Conservation (phyloP, 2,329 filamentous ascomycete genomes). For the Cytospora paraplurivora region DNA sequence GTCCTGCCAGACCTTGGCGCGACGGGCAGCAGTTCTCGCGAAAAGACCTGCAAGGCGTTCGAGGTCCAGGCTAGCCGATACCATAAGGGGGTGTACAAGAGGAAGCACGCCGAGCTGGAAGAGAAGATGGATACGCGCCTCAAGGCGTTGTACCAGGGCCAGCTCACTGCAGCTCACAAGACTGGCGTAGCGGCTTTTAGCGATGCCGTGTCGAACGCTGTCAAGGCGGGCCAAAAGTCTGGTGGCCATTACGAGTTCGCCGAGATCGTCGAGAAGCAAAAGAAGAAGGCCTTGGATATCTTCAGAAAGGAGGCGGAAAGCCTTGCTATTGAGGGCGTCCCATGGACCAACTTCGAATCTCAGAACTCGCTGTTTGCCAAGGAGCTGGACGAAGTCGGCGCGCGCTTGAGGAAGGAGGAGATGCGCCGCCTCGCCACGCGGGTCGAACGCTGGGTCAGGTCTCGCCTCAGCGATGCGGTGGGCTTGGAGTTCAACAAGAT, state of each 20-base stretch:
- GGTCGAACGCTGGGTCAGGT: constrained; percentile 91
- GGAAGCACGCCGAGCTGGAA: constrained; percentile 84
- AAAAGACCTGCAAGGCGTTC: constrained; percentile 78
- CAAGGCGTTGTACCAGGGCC: constrained; percentile 85
- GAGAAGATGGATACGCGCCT: constrained; percentile 84
- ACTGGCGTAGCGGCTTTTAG: constrained; percentile 80
- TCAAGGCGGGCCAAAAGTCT: constrained; percentile 92
- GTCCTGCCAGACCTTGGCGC: constrained; percentile 76
- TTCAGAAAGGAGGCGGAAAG: constrained; percentile 78
- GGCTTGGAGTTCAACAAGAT: constrained; percentile 96
- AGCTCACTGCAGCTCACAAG: constrained; percentile 87
- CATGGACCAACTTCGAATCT: constrained; percentile 86
- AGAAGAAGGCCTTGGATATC: constrained; percentile 70
- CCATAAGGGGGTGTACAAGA: constrained; percentile 90
- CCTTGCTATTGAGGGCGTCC: constrained; percentile 73
- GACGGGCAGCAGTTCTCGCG: constrained; percentile 71
- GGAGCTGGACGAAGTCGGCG: constrained; percentile 87
- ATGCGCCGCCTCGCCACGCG: constrained; percentile 90
- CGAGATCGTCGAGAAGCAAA: constrained; percentile 85
- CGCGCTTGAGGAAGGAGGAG: constrained; percentile 85
- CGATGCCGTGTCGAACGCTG: constrained; percentile 80
- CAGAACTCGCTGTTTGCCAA: constrained; percentile 82
- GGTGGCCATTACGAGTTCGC: constrained; percentile 92
- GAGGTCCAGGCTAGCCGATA: constrained; percentile 90
- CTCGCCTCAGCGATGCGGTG: constrained; percentile 81